phyloP scores from a whole-genome alignment of 2,329 filamentous ascomycete species.

The Ophiocordyceps camponoti-rufipedis region DNA sequence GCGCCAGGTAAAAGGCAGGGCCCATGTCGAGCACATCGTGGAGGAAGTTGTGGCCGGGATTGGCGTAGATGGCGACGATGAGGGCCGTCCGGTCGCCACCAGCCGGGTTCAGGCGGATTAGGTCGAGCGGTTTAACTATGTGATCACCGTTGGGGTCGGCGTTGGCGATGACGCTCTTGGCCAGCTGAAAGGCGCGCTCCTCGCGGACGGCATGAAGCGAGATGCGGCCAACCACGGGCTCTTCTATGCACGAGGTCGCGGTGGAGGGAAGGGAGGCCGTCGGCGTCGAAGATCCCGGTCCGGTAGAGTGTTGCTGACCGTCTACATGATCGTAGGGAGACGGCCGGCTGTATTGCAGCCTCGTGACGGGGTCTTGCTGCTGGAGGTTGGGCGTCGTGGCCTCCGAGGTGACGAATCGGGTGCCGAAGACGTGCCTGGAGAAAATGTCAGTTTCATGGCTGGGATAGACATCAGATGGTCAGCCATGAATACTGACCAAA shows the following conservation, averaged over 20 bases:
- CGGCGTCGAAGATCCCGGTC: constrained; percentile 17
- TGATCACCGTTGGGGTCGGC: constrained; percentile 58
- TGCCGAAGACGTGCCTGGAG: constrained; percentile 47
- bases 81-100: constrained; percentile 53
- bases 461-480: neutral
- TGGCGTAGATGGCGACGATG: constrained; percentile 65
- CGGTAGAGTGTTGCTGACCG: constrained; percentile 13
- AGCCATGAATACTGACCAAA: constrained; percentile 40
- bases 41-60: constrained; percentile 58
- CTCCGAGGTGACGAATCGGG: constrained; percentile 33
- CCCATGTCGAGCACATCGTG: constrained; percentile 57
- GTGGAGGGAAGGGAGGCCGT: constrained; percentile 12
- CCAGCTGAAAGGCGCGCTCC: constrained; percentile 74
- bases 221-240: constrained; percentile 60
- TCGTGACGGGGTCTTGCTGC: constrained; percentile 23
- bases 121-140: constrained; percentile 64
- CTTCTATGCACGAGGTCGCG: constrained; percentile 38
- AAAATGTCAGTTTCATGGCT: neutral
- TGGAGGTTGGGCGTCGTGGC: constrained; percentile 27
- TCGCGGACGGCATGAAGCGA: constrained; percentile 69
- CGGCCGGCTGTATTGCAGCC: constrained; percentile 22
- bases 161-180: constrained; percentile 50
- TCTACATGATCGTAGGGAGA: constrained; percentile 21
- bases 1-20: constrained; percentile 47
- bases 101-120: constrained; percentile 51